Evolutionary conservation across 805 yeast species (phyloP).

Genomic region (Wickerhamomyces hampshirensis): DNA sequence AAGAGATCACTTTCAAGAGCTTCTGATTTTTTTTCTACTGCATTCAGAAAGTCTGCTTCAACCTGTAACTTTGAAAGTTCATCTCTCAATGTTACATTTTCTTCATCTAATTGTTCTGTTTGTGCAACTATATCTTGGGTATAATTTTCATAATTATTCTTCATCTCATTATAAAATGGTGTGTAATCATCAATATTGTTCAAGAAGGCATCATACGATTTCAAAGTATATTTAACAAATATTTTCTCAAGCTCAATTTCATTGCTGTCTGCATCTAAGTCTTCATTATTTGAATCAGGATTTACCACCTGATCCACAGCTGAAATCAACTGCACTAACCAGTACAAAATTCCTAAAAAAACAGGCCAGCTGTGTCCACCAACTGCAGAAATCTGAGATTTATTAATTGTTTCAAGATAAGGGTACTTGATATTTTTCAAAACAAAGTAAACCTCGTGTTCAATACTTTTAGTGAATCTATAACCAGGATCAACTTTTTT

Average conservation of each 20-base stretch:
- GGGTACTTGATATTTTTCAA: slow-evolving; percentile 71
- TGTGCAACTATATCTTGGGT: slow-evolving; percentile 45
- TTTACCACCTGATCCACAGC: slow-evolving; percentile 31
- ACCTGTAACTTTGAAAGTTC: slow-evolving; percentile 38
- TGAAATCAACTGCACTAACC: slow-evolving; percentile 62
- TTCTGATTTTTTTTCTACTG: slow-evolving; percentile 50
- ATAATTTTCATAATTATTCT: slow-evolving; percentile 47
- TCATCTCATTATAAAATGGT: slow-evolving; percentile 50
- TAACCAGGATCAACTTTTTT: slow-evolving; percentile 75
- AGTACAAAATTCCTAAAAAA: slow-evolving; percentile 75
- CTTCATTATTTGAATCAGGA: slow-evolving; percentile 27
- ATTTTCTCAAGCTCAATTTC: slow-evolving; percentile 38
- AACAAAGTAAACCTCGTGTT: slow-evolving; percentile 66
- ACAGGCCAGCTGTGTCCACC: slow-evolving; percentile 88
- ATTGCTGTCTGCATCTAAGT: slow-evolving; percentile 24
- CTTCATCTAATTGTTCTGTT: slow-evolving; percentile 34
- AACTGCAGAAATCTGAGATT: slow-evolving; percentile 84
- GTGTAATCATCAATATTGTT: slow-evolving; percentile 60
- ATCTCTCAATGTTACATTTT: slow-evolving; percentile 35
- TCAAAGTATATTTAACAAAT: slow-evolving; percentile 55
- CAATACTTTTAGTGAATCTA: slow-evolving; percentile 61
- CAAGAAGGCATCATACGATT: slow-evolving; percentile 64
- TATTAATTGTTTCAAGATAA: slow-evolving; percentile 70
- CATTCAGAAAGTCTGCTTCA: slow-evolving; percentile 43
- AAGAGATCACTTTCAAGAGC: slow-evolving; percentile 67